These are phyloP conservation scores for fission yeast (Schizosaccharomyces pombe) DNA, from an alignment of 805 yeast species.

Conservation along the genomic window DNA sequence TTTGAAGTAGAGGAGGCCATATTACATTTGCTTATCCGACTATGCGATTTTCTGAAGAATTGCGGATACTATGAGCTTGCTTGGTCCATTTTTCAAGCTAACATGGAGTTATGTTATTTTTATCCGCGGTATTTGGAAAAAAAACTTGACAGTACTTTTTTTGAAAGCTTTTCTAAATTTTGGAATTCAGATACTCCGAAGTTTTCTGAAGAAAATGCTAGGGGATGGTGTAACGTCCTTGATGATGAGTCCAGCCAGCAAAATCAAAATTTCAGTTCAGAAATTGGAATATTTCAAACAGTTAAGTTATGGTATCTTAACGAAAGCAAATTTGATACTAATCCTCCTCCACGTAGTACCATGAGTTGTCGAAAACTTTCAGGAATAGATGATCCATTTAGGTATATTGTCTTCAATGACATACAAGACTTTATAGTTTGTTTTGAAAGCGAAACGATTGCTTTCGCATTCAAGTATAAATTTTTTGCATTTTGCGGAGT, in stretches of 20 bases:
- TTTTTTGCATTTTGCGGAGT: neutral
- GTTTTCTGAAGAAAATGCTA: neutral
- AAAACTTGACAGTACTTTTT: neutral
- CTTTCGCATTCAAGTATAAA: neutral
- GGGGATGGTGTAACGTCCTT: neutral
- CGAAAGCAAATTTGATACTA: neutral
- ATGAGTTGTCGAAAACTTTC: neutral
- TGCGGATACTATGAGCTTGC: neutral
- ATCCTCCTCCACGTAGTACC: neutral
- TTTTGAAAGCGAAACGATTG: neutral
- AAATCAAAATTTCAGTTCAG: no score
- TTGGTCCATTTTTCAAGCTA: neutral
- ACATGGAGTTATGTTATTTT: neutral
- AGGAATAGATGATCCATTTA: neutral
- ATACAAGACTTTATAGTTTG: neutral
- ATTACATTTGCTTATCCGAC: neutral
- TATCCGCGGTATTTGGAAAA: neutral
- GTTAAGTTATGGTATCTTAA: neutral
- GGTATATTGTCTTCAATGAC: neutral
- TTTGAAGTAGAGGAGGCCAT: neutral
- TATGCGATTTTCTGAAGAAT: neutral
- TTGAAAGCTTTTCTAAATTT: neutral
- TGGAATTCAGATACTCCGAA: neutral
- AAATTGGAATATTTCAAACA: no score
- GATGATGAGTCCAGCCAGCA: neutral